Base-by-base conservation (phyloP, 768 basidiomycete genomes). In the Candolleomyces efflorescens region DNA sequence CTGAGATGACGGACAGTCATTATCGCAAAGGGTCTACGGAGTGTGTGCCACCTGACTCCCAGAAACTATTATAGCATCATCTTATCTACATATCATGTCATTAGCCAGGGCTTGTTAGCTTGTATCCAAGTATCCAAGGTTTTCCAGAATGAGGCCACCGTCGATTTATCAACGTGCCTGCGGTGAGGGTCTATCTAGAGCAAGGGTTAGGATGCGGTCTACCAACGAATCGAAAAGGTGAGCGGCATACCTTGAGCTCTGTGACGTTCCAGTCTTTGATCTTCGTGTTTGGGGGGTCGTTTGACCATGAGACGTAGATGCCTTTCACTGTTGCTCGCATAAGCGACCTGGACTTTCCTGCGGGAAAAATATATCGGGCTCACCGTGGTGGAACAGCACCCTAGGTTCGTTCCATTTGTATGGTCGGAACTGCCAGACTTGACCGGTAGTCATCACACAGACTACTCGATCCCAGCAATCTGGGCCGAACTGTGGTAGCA, bases 241-340 rank as follows among this genome's bases (percentile, higher is more conserved):
- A 52, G 54, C 50, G 27, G 56, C 74, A 49, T 61, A 91, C 95
- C 82, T 92, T 94, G 60, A 98, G 81, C 67, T 96, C 92, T 0
- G 90, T 90, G 17, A 99, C 96, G 63, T 98, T 98, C 97, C 97
- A 98, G 60, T 96, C 93, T 69, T 90, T 90, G 61, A 96, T 90
- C 62, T 89, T 92, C 0, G 84, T 70, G 61, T 97, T 96, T 20
- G 89, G 86, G 7, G 92, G 90, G 63, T 97, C 94, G 64, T 93
- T 94, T 45, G 89, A 82, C 90, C 94, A 94, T n/a, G 92, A 84
- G 20, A 98, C 87, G 69, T 97, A 93, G 23, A 99, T 81, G 1
- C 97, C 97, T 71, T 96, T 96, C 24, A 99, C 96, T 98, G 32
- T 32, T 32, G 32, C 32, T 32, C 32, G 32, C 32, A 62, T 20